Percentiles rank a stretch among this genome's conserved stretches.
These are phyloP conservation scores for Phellinidium pouzarii DNA, from an alignment of 1,284 basidiomycete species.

Conservation along the genomic window DNA sequence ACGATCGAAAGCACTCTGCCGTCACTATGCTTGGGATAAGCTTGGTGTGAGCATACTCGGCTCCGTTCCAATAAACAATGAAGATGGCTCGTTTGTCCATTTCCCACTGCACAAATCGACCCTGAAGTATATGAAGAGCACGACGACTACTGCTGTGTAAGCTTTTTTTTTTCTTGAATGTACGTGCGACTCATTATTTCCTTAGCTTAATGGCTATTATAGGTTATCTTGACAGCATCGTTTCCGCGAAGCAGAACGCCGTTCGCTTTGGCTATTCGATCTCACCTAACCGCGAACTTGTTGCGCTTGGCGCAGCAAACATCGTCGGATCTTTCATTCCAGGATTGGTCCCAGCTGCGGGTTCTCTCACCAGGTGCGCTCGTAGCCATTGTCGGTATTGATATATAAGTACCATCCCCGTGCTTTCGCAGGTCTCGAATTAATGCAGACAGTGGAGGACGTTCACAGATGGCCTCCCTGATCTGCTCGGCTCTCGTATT, in stretches of 20 bases:
- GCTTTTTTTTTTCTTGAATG: constrained; percentile 23
- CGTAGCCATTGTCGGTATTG: background rate
- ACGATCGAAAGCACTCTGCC: constrained; percentile 53
- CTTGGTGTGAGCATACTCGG: constrained; percentile 81
- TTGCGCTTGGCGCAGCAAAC: constrained; percentile 82
- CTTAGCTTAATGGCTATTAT: constrained; percentile 65
- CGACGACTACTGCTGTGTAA: constrained; percentile 74
- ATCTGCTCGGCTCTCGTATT: constrained; percentile 73
- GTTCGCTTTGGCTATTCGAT: constrained; percentile 81
- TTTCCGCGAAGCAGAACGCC: constrained; percentile 83
- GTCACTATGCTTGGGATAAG: constrained; percentile 67
- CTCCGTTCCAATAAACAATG: constrained; percentile 56
- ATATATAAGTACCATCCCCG: background rate
- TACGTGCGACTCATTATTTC: constrained; percentile 1
- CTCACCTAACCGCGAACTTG: constrained; percentile 87
- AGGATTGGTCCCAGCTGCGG: constrained; percentile 83
- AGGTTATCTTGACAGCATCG: constrained; percentile 78
- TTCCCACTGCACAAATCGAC: constrained; percentile 60
- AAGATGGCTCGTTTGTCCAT: constrained; percentile 48
- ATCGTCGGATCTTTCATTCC: constrained; percentile 74
- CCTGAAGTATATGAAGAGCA: constrained; percentile 60
- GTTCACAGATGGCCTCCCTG: constrained; percentile 84
- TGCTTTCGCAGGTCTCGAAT: constrained; percentile 78
- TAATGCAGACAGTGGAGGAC: constrained; percentile 80
- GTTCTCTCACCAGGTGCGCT: constrained; percentile 73